Evolutionary conservation across 2,329 filamentous ascomycete species (phyloP), one percentile per base, ranked within the genome.

Genomic region (Dendrostoma leiphaemia): DNA sequence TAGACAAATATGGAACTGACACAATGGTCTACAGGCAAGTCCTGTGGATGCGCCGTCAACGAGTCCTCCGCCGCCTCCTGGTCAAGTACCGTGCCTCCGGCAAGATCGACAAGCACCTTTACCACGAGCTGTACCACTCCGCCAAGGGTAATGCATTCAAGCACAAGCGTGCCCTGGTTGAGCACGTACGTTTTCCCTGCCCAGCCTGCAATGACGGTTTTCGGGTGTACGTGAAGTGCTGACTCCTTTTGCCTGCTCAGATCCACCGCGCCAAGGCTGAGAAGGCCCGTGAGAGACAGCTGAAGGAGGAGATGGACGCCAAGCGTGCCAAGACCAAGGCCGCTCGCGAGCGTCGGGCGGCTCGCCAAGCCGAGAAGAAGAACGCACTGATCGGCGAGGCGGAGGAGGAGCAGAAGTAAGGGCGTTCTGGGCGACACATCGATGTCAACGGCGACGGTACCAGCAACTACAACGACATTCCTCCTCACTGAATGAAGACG

Each of bases 71-170:
- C 76, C 94, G 94, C 77, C 90, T 99, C 61, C 85, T 99, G 68
- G 94, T 97, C 84, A 97, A 97, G 86, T 99, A 99, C 86, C 94
- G 94, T 80, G 93, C 93, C 78, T 90, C 89, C 73, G 95, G 95
- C 80, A 99, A 99, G 90, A 99, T 99, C 77, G 94, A 99, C 84
- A 99, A 99, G 89, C 94, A 99, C 86, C 91, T 99, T 62, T 99
- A 99, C 88, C 94, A 99, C 87, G 92, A 97, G 84, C 91, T 99
- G 68, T 99, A 99, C 87, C 94, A 97, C 81, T 84, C 96, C 76
- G 94, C 90, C 88, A 99, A 99, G 92, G 95, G 94, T 95, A 99
- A 99, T 89, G 93, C 94, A 78, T 99, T 99, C 90, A 99, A 99
- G 92, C 94, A 99, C 91, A 99, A 97, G 92, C 89, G 94, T 81